phyloP scores from a whole-genome alignment of 495 filamentous ascomycete species.

The Daldinia childiae region DNA sequence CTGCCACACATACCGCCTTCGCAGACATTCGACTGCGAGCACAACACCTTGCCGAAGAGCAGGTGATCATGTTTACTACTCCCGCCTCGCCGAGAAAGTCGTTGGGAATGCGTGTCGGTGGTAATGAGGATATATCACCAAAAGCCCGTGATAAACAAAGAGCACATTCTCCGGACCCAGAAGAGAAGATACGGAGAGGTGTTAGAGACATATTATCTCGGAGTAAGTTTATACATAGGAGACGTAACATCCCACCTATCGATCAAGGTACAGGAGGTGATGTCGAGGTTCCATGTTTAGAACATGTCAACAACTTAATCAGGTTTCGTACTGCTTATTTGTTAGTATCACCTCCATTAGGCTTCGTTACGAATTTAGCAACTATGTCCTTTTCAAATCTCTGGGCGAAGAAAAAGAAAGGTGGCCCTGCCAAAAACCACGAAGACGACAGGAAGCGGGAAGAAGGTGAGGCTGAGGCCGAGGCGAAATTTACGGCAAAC shows the following conservation, averaged over 20 bases:
- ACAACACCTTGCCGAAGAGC: constrained; percentile 66
- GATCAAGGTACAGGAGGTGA: constrained; percentile 16
- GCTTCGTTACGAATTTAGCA: constrained; percentile 66
- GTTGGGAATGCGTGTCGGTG: constrained; percentile 51
- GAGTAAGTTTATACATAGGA: constrained; percentile 44
- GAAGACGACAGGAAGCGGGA: constrained; percentile 35
- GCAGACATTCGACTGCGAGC: constrained; percentile 74
- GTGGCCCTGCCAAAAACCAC: background rate
- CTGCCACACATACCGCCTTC: constrained; percentile 60
- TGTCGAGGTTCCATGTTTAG: constrained; percentile 36
- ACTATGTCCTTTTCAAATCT: constrained; percentile 60
- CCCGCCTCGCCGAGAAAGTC: constrained; percentile 45
- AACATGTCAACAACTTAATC: constrained; percentile 36
- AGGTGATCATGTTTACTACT: constrained; percentile 49
- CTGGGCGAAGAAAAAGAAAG: constrained; percentile 24
- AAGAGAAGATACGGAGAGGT: constrained; percentile 53
- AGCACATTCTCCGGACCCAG: constrained; percentile 38
- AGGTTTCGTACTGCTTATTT: constrained; percentile 68
- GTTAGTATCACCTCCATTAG: constrained; percentile 80
- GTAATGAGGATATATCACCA: constrained; percentile 49
- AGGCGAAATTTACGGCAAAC: constrained; percentile 65
- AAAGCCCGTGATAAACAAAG: constrained; percentile 37
- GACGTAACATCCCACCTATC: constrained; percentile 4
- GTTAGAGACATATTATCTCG: constrained; percentile 53
- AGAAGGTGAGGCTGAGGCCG: constrained; percentile 48